Percentiles rank a stretch among this genome's conserved stretches.
Conservation (phyloP, 768 basidiomycete genomes). For the Kwoniella pini region DNA sequence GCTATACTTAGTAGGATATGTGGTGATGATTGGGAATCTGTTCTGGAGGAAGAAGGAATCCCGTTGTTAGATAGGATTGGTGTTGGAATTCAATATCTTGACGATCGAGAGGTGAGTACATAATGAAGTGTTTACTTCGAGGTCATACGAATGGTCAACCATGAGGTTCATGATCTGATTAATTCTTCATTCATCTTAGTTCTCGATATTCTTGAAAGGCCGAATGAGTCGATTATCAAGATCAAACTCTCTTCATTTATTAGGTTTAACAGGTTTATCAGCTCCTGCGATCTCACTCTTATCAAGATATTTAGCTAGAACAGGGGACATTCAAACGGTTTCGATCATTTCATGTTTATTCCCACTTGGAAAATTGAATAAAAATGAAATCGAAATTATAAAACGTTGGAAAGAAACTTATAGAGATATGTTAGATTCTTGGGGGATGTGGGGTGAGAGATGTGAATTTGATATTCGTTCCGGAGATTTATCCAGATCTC, state of each 20-base stretch:
- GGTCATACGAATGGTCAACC: no score
- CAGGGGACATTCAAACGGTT: conserved; percentile 48
- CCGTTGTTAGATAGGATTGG: conserved; percentile 46
- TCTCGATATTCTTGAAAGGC: conserved; percentile 36
- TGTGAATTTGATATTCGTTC: conserved; percentile 44
- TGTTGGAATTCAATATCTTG: conserved; percentile 45
- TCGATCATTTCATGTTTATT: conserved; percentile 43
- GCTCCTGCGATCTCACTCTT: conserved; percentile 35
- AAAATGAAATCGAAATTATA: conserved; percentile 21
- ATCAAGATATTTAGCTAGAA: conserved; percentile 37
- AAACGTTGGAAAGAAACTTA: conserved; percentile 50
- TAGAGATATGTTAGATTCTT: conserved; percentile 47
- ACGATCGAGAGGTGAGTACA: conserved; percentile 46
- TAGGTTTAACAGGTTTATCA: conserved; percentile 47
- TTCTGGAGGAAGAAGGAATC: conserved; percentile 46
- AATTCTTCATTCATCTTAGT: no score
- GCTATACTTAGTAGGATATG: conserved; percentile 45
- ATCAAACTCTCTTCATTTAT: conserved; percentile 29
- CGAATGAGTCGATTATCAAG: conserved; percentile 27
- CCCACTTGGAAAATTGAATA: conserved; percentile 12
- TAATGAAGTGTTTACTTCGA: no score
- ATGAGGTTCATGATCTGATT: no score
- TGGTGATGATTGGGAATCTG: conserved; percentile 48
- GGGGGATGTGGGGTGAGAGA: conserved; percentile 43
- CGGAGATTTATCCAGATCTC: conserved; percentile 6